phyloP scores from a whole-genome alignment of 768 basidiomycete species.

The Hebeloma cylindrosporum region DNA sequence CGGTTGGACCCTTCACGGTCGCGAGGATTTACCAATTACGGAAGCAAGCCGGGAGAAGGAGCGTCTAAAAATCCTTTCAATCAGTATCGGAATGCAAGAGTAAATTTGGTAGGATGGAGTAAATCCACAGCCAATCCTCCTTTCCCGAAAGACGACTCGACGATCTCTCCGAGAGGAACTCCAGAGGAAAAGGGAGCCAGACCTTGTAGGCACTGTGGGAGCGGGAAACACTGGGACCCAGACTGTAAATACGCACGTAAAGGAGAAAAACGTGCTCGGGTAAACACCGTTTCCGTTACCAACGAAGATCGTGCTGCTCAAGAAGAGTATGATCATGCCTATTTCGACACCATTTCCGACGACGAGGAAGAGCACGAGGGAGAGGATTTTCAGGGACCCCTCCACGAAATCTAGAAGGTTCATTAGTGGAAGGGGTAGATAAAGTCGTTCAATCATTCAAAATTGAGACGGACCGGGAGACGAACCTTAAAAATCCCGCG shows the following conservation, averaged over 20 bases:
- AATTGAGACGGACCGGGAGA: too few relatives aligned
- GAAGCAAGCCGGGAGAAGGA: background rate
- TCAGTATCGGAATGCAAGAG: background rate
- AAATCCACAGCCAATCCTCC: slow-evolving; percentile 8
- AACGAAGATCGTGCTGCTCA: slow-evolving; percentile 20
- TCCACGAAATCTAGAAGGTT: too few relatives aligned
- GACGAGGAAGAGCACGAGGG: slow-evolving; percentile 4
- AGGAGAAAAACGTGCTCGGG: slow-evolving; percentile 17
- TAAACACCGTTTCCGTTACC: slow-evolving; percentile 11
- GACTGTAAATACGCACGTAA: slow-evolving; percentile 29
- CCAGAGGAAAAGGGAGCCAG: slow-evolving; percentile 24
- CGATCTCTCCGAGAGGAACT: slow-evolving; percentile 12
- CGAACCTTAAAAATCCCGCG: too few relatives aligned
- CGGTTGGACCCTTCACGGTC: slow-evolving; percentile 14
- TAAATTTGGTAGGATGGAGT: slow-evolving; percentile 6
- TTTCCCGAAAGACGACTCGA: slow-evolving; percentile 26
- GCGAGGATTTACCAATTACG: too few relatives aligned
- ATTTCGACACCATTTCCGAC: slow-evolving; percentile 18
- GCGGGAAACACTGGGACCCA: slow-evolving; percentile 33
- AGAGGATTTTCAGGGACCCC: too few relatives aligned
- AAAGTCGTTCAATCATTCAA: too few relatives aligned
- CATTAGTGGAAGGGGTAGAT: too few relatives aligned
- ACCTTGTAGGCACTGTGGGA: slow-evolving; percentile 35
- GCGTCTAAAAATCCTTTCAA: background rate
- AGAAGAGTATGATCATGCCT: slow-evolving; percentile 30